These are phyloP conservation scores for Fusarium palustre DNA, from an alignment of 2,329 filamentous ascomycete species.

Conservation along the genomic window DNA sequence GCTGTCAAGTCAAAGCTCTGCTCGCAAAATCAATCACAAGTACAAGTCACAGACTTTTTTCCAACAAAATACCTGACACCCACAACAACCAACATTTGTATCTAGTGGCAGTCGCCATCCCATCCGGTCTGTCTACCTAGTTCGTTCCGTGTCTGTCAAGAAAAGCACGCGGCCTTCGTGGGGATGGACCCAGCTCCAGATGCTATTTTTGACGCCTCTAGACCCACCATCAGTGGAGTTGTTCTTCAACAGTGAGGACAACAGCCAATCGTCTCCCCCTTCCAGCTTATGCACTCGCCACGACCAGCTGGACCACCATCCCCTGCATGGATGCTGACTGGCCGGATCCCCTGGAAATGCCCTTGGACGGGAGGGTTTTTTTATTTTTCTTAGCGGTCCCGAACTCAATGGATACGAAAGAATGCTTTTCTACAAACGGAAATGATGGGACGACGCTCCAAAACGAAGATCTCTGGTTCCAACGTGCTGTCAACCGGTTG, in stretches of 20 bases:
- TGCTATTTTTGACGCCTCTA: constrained; percentile 46
- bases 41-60: neutral
- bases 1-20: too few species aligned
- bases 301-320: constrained; percentile 18
- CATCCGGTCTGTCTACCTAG: neutral
- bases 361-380: neutral
- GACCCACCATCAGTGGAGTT: constrained; percentile 34
- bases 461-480: constrained; percentile 7
- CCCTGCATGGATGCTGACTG: constrained; percentile 33
- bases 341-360: constrained; percentile 3
- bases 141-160: neutral
- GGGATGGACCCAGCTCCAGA: constrained; percentile 28
- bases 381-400: constrained; percentile 8
- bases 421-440: constrained; percentile 28
- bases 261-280: constrained; percentile 26
- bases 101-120: neutral
- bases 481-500: constrained; percentile 12
- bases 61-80: constrained; percentile 1
- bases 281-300: constrained; percentile 23
- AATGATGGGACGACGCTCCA: constrained; percentile 30
- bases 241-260: constrained; percentile 20
- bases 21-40: neutral
- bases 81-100: neutral
- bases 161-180: constrained; percentile 35
- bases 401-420: constrained; percentile 28